Percentiles rank a stretch among this genome's conserved stretches.
phyloP scores from a whole-genome alignment of 345 rosid genomes.

The Hibiscus trionum region DNA sequence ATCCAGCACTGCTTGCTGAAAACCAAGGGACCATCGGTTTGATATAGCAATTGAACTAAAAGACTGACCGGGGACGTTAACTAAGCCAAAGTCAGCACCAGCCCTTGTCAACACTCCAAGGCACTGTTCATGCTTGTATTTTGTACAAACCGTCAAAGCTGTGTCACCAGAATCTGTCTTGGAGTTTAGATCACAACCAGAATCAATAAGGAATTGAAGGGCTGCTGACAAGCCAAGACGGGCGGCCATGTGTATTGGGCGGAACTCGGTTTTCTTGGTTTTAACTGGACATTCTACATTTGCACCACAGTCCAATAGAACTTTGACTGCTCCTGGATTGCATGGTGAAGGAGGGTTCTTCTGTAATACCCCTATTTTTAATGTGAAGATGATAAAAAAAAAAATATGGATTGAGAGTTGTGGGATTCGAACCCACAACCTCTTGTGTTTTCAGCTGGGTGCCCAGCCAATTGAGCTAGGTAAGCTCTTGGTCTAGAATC shows the following conservation, averaged over 20 bases:
- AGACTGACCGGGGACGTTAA: constrained; percentile 45
- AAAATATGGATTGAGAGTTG: too few relatives aligned
- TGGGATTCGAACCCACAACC: too few relatives aligned
- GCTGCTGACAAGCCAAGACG: constrained; percentile 49
- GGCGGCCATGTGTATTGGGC: constrained; percentile 79
- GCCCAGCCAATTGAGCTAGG: too few relatives aligned
- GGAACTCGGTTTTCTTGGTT: constrained; percentile 40
- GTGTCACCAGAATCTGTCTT: constrained; percentile 70
- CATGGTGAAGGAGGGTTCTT: constrained; percentile 93
- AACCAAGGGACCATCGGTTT: constrained; percentile 59
- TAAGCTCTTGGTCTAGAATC: too few relatives aligned
- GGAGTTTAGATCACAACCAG: constrained; percentile 65
- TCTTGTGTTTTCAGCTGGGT: too few relatives aligned
- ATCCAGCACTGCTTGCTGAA: constrained; percentile 54
- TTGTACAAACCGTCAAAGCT: constrained; percentile 62
- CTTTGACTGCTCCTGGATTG: constrained; percentile 57
- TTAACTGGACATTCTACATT: constrained; percentile 50
- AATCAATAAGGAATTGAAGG: constrained; percentile 47
- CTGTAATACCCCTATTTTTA: too few relatives aligned
- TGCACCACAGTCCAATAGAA: constrained; percentile 60
- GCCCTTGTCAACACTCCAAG: constrained; percentile 52
- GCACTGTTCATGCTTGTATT: constrained; percentile 51
- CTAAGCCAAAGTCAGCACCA: constrained; percentile 80
- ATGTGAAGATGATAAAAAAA: too few relatives aligned
- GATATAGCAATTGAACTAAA: constrained; percentile 43